These are phyloP conservation scores for Syncephalastrum racemosum DNA, from an alignment of 371 early-diverging fungal species.

Conservation along the genomic window DNA sequence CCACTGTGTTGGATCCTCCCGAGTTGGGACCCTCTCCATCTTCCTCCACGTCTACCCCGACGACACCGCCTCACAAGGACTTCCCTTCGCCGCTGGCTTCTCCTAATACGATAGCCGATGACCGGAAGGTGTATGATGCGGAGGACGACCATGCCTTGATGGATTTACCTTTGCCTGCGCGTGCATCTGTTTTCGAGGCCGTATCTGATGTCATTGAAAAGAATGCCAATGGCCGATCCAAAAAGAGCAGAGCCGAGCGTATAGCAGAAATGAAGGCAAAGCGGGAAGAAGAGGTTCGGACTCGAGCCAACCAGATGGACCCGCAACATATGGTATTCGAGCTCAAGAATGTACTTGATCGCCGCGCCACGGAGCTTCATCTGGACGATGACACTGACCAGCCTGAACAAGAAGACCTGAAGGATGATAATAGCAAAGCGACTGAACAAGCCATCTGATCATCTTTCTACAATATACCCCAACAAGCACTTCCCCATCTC, in stretches of 20 bases:
- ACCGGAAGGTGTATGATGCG: constrained; percentile 23
- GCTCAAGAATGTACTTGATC: constrained; percentile 60
- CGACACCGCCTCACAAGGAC: constrained; percentile 8
- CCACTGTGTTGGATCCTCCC: constrained; percentile 27
- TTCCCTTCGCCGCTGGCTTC: constrained; percentile 20
- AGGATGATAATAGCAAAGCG: neutral
- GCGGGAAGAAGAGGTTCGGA: constrained; percentile 52
- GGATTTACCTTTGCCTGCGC: constrained; percentile 39
- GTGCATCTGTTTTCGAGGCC: constrained; percentile 48
- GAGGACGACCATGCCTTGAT: constrained; percentile 37
- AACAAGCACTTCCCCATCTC: too few relatives aligned
- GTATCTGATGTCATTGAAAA: constrained; percentile 39
- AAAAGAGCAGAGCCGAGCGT: constrained; percentile 59
- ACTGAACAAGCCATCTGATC: too few relatives aligned
- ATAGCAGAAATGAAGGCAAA: constrained; percentile 54
- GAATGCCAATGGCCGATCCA: constrained; percentile 27
- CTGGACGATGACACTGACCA: constrained; percentile 14
- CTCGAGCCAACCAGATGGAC: constrained; percentile 30
- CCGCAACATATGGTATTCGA: constrained; percentile 63
- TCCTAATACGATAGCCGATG: constrained; percentile 13
- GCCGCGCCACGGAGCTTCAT: constrained; percentile 40
- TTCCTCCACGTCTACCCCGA: constrained; percentile 8
- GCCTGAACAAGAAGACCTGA: constrained; percentile 3
- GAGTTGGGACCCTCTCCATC: constrained; percentile 19
- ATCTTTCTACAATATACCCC: too few relatives aligned